phyloP scores from a whole-genome alignment of 2,329 filamentous ascomycete genomes.

The Colletotrichum gigasporum region DNA sequence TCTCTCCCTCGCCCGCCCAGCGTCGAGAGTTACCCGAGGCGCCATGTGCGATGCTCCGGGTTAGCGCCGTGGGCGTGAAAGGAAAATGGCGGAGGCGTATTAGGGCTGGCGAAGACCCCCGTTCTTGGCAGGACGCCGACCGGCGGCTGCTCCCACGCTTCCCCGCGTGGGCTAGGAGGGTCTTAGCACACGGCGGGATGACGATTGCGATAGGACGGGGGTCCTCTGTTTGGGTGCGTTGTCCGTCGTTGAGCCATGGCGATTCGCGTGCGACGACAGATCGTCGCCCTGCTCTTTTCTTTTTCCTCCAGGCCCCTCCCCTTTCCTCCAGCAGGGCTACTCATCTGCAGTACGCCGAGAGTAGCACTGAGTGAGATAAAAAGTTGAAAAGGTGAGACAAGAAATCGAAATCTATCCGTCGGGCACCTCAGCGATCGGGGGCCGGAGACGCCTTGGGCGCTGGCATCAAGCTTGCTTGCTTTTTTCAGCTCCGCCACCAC shows the following conservation, averaged over 20 bases:
- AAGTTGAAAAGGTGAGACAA: neutral
- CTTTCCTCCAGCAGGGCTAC: neutral
- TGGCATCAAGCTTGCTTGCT: neutral
- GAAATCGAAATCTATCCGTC: neutral
- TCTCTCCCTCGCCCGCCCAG: too few relatives aligned
- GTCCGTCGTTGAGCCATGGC: too few relatives aligned
- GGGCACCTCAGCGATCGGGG: too few relatives aligned
- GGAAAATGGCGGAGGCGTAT: neutral
- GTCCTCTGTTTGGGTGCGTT: too few relatives aligned
- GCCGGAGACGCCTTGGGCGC: neutral
- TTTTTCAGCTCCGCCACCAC: neutral
- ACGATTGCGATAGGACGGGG: too few relatives aligned
- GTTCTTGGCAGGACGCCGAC: constrained; percentile 7
- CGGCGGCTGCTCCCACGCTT: neutral
- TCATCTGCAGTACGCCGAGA: neutral
- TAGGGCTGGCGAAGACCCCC: neutral
- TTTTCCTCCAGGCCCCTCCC: neutral
- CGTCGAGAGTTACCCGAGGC: too few relatives aligned
- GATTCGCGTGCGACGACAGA: too few relatives aligned
- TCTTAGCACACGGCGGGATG: neutral
- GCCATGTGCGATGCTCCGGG: too few relatives aligned
- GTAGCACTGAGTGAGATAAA: neutral
- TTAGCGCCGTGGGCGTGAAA: too few relatives aligned
- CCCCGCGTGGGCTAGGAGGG: neutral
- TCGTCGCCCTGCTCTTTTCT: too few relatives aligned